Evolutionary conservation across 2,329 filamentous ascomycete genomes (phyloP).

Genomic region (Rhinocladiella similis): DNA sequence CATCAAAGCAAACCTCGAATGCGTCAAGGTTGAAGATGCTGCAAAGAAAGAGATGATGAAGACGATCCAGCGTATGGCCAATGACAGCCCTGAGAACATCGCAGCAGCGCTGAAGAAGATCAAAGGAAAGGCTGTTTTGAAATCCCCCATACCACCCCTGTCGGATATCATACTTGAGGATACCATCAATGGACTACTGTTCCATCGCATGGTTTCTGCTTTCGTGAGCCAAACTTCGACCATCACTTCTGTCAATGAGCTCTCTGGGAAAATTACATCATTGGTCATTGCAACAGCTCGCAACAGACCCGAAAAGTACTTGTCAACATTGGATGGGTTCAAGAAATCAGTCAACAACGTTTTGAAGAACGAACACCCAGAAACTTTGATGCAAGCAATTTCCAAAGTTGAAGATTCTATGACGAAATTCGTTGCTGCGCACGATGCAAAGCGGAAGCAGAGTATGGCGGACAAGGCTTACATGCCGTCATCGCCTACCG

Average conservation of each 20-base stretch:
- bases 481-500: neutral
- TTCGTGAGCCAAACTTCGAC: slow-evolving; percentile 10
- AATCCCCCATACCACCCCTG: slow-evolving; percentile 23
- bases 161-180: slow-evolving; percentile 25
- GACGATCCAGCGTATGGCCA: slow-evolving; percentile 16
- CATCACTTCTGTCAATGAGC: slow-evolving; percentile 6
- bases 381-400: slow-evolving; percentile 14
- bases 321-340: slow-evolving; percentile 9
- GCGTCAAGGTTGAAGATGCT: slow-evolving; percentile 24
- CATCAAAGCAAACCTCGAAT: slow-evolving; percentile 22
- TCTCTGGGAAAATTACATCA: slow-evolving; percentile 21
- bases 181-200: slow-evolving; percentile 16
- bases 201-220: slow-evolving; percentile 10
- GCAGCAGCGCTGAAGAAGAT: slow-evolving; percentile 16
- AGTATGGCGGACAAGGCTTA: neutral
- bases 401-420: slow-evolving; percentile 22
- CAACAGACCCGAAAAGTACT: slow-evolving; percentile 22
- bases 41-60: slow-evolving; percentile 24
- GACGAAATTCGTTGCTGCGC: slow-evolving; percentile 19
- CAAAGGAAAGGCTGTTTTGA: slow-evolving; percentile 20
- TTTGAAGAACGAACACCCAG: slow-evolving; percentile 3
- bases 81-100: slow-evolving; percentile 14
- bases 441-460: slow-evolving; percentile 14
- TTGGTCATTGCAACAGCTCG: slow-evolving; percentile 18
- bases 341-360: slow-evolving; percentile 6